Base-by-base conservation (phyloP, 192 early-diverging fungal genomes). In the Rhizophagus sp. region DNA sequence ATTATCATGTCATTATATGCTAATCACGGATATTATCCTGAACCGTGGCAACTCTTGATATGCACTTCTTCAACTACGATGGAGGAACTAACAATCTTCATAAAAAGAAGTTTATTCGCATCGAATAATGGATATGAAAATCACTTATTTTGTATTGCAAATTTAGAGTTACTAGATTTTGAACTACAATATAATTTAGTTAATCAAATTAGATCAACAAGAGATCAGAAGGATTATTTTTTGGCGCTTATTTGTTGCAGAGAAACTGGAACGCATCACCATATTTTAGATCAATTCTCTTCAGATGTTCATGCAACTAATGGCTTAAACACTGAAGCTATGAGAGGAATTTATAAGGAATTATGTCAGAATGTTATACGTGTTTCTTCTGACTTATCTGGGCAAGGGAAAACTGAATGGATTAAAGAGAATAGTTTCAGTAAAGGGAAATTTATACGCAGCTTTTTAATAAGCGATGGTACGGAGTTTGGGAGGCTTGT, bases 381-480 rank as follows among this genome's bases (percentile, higher is more conserved):
- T 52, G 71, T 80, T 17, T 65, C 79, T 30, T 80, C 79, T 11
- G 68, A 52, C 19, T 64, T 62, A 25, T 74, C 71, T 0, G 79
- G 69, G 27, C 49, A 73, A 49, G 79, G 79, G 10, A 80, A 80
- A 73, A 74, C 79, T 62, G 79, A 80, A 22, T 80, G 72, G 57
- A 80, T 80, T 9, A 76, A 62, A 62, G 34, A 73, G 49, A 5
- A 17, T 22, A 65, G 71, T 49, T 57, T 63, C 1, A n/a, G 0
- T n/a, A 72, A n/a, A 34, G 22, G 19, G 15, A 41, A 4, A 33
- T 41, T 65, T 24, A 39, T 44, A 33, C 41, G 73, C 27, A 80
- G 57, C n/a, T 63, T 80, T 4, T 33, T 80, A 17, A 62, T 80
- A 39, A 64, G 79, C 15, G 79, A 80, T 62, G 47, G 39, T 24